Evolutionary conservation across 2,329 filamentous ascomycete genomes (phyloP).

Genomic region (Ampelomyces quisqualis): DNA sequence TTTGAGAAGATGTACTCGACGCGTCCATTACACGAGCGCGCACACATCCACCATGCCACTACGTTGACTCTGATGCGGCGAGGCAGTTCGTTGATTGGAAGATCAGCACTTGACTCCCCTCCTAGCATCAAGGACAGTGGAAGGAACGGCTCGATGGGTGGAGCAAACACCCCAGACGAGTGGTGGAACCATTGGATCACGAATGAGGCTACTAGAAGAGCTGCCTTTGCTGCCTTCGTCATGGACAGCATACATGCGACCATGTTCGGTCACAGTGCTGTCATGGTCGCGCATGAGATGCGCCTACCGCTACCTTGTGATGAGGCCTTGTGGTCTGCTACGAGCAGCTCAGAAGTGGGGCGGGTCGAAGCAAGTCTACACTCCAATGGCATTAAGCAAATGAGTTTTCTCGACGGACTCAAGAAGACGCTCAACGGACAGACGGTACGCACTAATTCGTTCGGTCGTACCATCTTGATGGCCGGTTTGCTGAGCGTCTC

Average conservation of each 20-base stretch:
- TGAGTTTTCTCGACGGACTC: constrained; percentile 85
- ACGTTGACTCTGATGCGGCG: constrained; percentile 94
- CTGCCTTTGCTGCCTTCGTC: constrained; percentile 90
- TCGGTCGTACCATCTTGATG: constrained; percentile 92
- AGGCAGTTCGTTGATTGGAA: constrained; percentile 85
- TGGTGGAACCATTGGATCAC: constrained; percentile 98
- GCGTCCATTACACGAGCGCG: constrained; percentile 84
- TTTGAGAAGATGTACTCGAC: constrained; percentile 99
- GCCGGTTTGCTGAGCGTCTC: constrained; percentile 88
- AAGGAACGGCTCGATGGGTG: constrained; percentile 48
- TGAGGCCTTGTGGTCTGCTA: constrained; percentile 88
- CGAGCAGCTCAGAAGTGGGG: constrained; percentile 81
- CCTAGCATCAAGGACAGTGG: constrained; percentile 70
- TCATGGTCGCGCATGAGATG: constrained; percentile 97
- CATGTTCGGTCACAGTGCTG: constrained; percentile 96
- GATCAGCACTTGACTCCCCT: constrained; percentile 80
- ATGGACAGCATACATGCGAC: constrained; percentile 95
- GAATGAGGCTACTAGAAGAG: constrained; percentile 84
- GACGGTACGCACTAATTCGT: constrained; percentile 85
- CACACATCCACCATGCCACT: constrained; percentile 94
- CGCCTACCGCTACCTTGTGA: constrained; percentile 88
- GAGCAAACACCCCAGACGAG: constrained; percentile 73
- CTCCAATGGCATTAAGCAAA: constrained; percentile 78
- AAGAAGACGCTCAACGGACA: constrained; percentile 87
- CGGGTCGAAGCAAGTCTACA: constrained; percentile 78